phyloP scores from a whole-genome alignment of 805 yeast genomes.

The Komagataella phaffii region DNA sequence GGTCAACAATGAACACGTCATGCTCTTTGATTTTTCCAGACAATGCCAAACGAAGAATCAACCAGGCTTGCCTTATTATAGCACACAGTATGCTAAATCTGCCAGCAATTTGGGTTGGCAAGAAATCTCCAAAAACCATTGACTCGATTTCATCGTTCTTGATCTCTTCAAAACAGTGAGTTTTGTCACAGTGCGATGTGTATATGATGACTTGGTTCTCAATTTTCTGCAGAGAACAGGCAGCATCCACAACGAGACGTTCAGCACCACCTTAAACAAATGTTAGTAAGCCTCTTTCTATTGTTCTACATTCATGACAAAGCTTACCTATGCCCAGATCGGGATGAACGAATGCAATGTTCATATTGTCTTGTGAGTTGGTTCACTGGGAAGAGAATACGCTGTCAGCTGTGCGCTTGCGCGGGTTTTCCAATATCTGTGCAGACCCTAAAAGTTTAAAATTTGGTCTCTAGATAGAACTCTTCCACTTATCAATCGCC shows the following conservation, averaged over 20 bases:
- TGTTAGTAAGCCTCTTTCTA: neutral
- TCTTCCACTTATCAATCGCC: neutral
- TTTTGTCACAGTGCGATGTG: slow-evolving; percentile 82
- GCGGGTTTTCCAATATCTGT: neutral
- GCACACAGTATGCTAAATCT: slow-evolving; percentile 74
- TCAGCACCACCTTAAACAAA: slow-evolving; percentile 65
- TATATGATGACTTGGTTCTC: slow-evolving; percentile 43
- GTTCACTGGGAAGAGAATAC: neutral
- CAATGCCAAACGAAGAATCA: slow-evolving; percentile 32
- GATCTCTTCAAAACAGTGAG: slow-evolving; percentile 89
- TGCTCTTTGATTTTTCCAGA: slow-evolving; percentile 32
- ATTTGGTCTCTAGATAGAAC: neutral
- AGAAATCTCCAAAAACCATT: slow-evolving; percentile 65
- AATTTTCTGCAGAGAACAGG: slow-evolving; percentile 63
- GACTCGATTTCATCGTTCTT: slow-evolving; percentile 44
- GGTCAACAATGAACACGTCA: slow-evolving; percentile 80
- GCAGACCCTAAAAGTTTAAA: neutral
- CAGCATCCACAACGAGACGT: slow-evolving; percentile 91
- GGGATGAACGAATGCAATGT: slow-evolving; percentile 84
- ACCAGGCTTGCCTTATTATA: slow-evolving; percentile 64
- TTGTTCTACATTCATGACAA: neutral
- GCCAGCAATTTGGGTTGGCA: slow-evolving; percentile 61
- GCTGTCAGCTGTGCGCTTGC: neutral
- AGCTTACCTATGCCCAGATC: slow-evolving; percentile 76
- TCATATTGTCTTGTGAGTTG: slow-evolving; percentile 18